A percentile compares a stretch with the other conserved stretches of the same genome.
These are phyloP conservation scores for Extremus antarcticus DNA, from an alignment of 495 filamentous ascomycete species.

Conservation along the genomic window DNA sequence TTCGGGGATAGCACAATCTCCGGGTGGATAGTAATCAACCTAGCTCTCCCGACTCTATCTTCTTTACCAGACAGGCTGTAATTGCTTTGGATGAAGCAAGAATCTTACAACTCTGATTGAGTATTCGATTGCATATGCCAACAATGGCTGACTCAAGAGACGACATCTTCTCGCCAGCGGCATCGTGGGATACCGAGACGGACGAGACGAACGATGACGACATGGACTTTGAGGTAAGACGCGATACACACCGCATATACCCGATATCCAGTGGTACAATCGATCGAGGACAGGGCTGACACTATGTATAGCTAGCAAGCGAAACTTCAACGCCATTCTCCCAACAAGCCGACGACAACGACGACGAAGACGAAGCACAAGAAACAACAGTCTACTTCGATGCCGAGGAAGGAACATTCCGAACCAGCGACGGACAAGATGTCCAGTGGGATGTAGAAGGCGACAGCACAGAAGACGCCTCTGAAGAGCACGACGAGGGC, in stretches of 20 bases:
- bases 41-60: no score
- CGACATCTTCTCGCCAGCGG: constrained; percentile 4
- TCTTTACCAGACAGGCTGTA: no score
- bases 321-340: constrained; percentile 1
- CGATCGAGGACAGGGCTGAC: constrained; percentile 26
- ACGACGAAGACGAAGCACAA: constrained; percentile 23
- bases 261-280: constrained; percentile 7
- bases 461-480: constrained; percentile 22
- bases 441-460: constrained; percentile 11
- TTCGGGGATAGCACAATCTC: no score
- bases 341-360: constrained; percentile 27
- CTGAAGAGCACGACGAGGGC: constrained; percentile 32
- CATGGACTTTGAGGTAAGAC: constrained; percentile 34
- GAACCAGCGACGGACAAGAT: constrained; percentile 33
- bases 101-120: no score
- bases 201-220: constrained; percentile 41
- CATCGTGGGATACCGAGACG: constrained; percentile 10
- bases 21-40: no score
- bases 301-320: background rate
- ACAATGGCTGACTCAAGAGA: background rate
- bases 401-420: constrained; percentile 19
- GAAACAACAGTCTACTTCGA: constrained; percentile 20
- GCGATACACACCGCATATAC: background rate
- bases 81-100: no score
- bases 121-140: background rate